Conservation (phyloP, 352 stramenopile species). For the Pythium brassicae region DNA sequence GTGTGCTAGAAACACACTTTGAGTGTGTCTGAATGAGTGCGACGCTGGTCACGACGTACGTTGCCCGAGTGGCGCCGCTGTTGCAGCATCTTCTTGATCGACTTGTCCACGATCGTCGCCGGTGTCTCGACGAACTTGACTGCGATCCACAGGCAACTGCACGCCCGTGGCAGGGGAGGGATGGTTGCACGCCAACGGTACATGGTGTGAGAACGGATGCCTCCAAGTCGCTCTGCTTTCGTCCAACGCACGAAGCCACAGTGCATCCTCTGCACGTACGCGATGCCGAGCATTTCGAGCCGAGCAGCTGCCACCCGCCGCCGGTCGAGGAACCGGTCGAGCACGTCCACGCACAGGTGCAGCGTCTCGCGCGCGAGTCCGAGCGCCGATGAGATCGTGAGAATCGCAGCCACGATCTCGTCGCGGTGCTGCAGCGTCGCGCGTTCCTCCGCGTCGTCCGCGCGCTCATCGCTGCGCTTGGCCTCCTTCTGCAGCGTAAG, state of each 20-base stretch:
- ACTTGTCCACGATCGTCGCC: constrained; percentile 46
- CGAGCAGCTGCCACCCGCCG: constrained; percentile 16
- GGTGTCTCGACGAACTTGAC: constrained; percentile 71
- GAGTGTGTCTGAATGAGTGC: too few relatives aligned
- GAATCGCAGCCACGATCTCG: constrained; percentile 56
- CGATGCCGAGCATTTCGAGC: constrained; percentile 57
- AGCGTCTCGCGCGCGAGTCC: constrained; percentile 55
- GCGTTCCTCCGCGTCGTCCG: constrained; percentile 13
- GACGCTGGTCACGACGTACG: constrained; percentile 16
- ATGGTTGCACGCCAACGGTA: too few relatives aligned
- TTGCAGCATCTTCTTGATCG: constrained; percentile 62
- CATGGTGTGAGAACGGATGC: too few relatives aligned
- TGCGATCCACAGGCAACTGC: constrained; percentile 63
- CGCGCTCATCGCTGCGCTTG: not conserved
- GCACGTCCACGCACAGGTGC: constrained; percentile 48
- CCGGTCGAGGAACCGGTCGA: constrained; percentile 44
- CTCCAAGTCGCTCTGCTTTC: too few relatives aligned
- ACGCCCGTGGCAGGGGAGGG: too few relatives aligned
- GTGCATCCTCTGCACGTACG: constrained; percentile 25
- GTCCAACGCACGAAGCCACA: too few relatives aligned
- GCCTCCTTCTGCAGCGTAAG: not conserved
- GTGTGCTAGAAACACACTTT: too few relatives aligned
- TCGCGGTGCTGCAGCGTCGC: constrained; percentile 42
- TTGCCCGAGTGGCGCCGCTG: constrained; percentile 53
- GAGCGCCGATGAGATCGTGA: constrained; percentile 62